These are phyloP conservation scores for Haplosporangium gracile DNA, from an alignment of 192 early-diverging fungal species.

Conservation along the genomic window DNA sequence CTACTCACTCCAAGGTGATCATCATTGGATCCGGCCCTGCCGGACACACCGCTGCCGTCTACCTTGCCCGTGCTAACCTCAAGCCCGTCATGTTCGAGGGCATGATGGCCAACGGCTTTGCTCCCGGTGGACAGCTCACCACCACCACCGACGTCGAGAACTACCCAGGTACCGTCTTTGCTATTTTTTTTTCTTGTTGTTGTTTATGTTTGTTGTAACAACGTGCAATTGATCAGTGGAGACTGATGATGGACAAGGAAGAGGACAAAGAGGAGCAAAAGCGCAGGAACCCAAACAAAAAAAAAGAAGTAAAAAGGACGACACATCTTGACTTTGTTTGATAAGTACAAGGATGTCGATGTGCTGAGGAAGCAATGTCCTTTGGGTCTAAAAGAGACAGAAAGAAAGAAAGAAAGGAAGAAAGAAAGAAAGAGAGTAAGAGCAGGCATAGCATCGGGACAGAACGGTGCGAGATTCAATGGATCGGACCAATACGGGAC, in stretches of 20 bases:
- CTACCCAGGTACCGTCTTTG: constrained; percentile 75
- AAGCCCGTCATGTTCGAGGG: constrained; percentile 96
- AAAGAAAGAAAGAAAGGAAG: too few species aligned
- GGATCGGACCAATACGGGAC: background rate
- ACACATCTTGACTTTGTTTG: too few species aligned
- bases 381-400: too few species aligned
- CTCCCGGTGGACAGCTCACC: constrained; percentile 80
- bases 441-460: background rate
- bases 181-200: background rate
- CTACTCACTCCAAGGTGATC: constrained; percentile 66
- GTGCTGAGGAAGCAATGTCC: too few species aligned
- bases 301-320: too few species aligned
- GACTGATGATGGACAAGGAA: background rate
- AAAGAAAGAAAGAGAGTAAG: background rate
- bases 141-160: constrained; percentile 98
- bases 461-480: background rate
- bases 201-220: background rate
- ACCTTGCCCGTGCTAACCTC: constrained; percentile 94
- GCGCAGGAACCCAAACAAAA: too few species aligned
- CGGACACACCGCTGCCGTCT: constrained; percentile 97
- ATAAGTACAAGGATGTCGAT: too few species aligned
- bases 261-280: too few species aligned
- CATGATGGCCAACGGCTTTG: constrained; percentile 90
- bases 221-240: background rate
- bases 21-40: constrained; percentile 97